phyloP scores from a whole-genome alignment of 169 alveolate species.

The Eimeria necatrix region DNA sequence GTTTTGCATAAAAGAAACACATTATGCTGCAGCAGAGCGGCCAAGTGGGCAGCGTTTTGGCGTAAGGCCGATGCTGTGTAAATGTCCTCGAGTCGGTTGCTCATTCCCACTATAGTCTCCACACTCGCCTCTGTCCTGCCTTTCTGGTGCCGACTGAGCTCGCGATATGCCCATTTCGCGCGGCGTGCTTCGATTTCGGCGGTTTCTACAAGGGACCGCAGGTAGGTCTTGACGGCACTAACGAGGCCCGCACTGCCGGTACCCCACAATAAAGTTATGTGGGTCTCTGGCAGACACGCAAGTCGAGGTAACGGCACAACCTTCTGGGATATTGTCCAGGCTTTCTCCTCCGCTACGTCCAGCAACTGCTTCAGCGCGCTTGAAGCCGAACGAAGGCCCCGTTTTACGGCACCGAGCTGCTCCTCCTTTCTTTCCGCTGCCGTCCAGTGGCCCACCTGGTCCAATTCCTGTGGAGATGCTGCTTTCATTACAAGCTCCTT shows the following conservation, averaged over 20 bases:
- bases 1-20: not conserved
- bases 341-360: not conserved
- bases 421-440: not conserved
- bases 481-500: not conserved
- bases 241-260: not conserved
- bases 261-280: not conserved
- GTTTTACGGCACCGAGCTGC: not conserved
- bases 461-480: not conserved
- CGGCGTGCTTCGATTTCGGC: not conserved
- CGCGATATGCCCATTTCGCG: not conserved
- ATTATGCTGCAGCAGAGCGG: not conserved
- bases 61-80: conserved; percentile 9
- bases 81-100: not conserved
- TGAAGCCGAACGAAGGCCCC: not conserved
- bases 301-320: not conserved
- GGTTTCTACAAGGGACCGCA: not conserved
- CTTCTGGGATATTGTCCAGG: not conserved
- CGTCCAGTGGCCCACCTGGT: not conserved
- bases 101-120: not conserved
- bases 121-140: not conserved
- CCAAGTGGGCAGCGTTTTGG: not conserved
- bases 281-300: not conserved
- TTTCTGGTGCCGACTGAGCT: not conserved
- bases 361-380: conserved; percentile 46
- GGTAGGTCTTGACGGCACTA: not conserved